These are phyloP conservation scores for Metarhizium rileyi DNA, from an alignment of 2,329 filamentous ascomycete genomes.

Conservation along the genomic window DNA sequence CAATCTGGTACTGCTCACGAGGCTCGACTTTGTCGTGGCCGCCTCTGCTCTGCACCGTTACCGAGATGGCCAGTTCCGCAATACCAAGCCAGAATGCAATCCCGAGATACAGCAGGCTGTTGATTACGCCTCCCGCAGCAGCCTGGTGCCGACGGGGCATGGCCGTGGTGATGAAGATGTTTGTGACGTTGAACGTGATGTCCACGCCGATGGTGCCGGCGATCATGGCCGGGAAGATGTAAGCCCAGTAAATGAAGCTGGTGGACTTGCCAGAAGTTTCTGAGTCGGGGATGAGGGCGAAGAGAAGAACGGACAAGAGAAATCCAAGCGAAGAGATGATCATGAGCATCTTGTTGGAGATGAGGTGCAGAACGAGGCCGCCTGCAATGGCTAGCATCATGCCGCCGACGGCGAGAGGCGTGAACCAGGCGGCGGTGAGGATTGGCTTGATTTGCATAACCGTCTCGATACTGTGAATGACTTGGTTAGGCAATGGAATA, in stretches of 20 bases:
- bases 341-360: conserved; percentile 54
- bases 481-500: background rate
- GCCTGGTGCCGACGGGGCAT: conserved; percentile 59
- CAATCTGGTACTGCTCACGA: conserved; percentile 49
- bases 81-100: conserved; percentile 64
- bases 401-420: conserved; percentile 58
- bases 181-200: conserved; percentile 64
- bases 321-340: conserved; percentile 51
- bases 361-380: conserved; percentile 56
- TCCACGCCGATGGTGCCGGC: conserved; percentile 65
- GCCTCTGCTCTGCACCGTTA: conserved; percentile 25
- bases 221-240: conserved; percentile 61
- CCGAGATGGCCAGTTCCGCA: conserved; percentile 52
- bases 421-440: conserved; percentile 58
- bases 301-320: conserved; percentile 48
- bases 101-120: conserved; percentile 60
- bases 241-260: conserved; percentile 54
- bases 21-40: conserved; percentile 24
- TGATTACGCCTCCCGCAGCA: conserved; percentile 61
- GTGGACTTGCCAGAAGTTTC: conserved; percentile 17
- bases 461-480: conserved; percentile 40
- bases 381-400: conserved; percentile 53
- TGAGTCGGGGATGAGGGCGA: conserved; percentile 52
- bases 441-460: conserved; percentile 51
- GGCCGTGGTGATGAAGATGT: conserved; percentile 67